Percentiles rank a stretch among this genome's conserved stretches.
Evolutionary conservation across 1,139 yeast genomes (phyloP).

Genomic region (Candida albicans): DNA sequence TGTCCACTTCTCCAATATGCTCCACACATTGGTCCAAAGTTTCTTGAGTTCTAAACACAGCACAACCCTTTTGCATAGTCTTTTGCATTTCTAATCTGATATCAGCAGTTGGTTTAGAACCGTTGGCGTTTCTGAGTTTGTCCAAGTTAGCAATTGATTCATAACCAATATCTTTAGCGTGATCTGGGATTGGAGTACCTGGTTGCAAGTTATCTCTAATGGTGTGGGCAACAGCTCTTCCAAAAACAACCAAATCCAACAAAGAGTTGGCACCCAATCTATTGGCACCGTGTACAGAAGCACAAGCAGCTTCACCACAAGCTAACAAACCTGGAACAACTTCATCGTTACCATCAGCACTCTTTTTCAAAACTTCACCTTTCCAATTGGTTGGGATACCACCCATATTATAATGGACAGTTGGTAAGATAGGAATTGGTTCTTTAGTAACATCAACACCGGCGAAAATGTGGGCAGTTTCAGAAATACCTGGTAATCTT

Average conservation of each 20-base stretch:
- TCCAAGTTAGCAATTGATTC: constrained; percentile 92
- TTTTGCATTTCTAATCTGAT: constrained; percentile 92
- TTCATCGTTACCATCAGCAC: constrained; percentile 86
- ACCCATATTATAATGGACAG: constrained; percentile 99
- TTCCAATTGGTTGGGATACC: constrained; percentile 98
- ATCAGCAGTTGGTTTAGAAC: constrained; percentile 79
- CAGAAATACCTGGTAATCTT: constrained; percentile 98
- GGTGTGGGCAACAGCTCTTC: constrained; percentile 96
- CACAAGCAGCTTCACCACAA: constrained; percentile 99
- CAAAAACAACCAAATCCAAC: constrained; percentile 94
- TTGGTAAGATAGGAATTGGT: constrained; percentile 97
- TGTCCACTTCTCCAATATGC: constrained; percentile 75
- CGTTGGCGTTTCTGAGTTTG: constrained; percentile 79
- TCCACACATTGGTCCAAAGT: constrained; percentile 90
- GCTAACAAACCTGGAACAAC: constrained; percentile 94
- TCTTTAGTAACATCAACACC: constrained; percentile 99
- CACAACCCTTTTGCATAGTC: constrained; percentile 95
- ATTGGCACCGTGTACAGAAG: constrained; percentile 98
- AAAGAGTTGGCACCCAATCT: constrained; percentile 99
- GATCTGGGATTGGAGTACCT: constrained; percentile 75
- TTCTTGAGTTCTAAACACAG: constrained; percentile 94
- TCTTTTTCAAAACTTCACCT: constrained; percentile 88
- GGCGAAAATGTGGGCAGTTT: constrained; percentile 96
- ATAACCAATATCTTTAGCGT: constrained; percentile 83
- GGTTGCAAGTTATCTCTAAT: constrained; percentile 84